phyloP scores from a whole-genome alignment of 108 stramenopile species.

The Schizochytrium sp. region DNA sequence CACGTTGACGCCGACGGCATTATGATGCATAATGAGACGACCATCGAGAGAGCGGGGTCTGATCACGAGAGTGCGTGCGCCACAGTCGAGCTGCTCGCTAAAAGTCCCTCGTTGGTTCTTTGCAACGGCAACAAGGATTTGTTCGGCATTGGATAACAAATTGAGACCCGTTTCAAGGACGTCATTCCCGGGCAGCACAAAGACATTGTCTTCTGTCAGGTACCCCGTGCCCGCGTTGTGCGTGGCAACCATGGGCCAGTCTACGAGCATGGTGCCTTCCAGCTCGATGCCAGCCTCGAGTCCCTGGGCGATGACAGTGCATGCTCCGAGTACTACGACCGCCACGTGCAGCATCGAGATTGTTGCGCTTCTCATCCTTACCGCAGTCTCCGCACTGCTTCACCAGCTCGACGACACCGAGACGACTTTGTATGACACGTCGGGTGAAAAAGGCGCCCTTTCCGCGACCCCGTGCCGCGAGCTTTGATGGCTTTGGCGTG shows the following conservation, averaged over 20 bases:
- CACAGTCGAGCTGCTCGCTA: not conserved
- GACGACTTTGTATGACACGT: too few relatives aligned
- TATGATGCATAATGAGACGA: not conserved
- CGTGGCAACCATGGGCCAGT: not conserved
- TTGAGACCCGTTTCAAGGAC: not conserved
- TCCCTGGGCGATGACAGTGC: not conserved
- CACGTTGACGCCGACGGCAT: not conserved
- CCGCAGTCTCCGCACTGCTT: too few relatives aligned
- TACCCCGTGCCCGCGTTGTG: conserved; percentile 5
- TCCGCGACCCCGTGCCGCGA: too few relatives aligned
- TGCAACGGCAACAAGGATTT: not conserved
- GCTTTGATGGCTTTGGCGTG: too few relatives aligned
- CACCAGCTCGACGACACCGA: too few relatives aligned
- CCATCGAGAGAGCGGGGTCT: not conserved
- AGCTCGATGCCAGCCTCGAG: not conserved
- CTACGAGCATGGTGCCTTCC: not conserved
- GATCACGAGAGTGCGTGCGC: not conserved
- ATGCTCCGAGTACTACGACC: not conserved
- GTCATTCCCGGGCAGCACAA: not conserved
- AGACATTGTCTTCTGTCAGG: not conserved
- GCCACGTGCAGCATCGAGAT: too few relatives aligned
- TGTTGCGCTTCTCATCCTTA: too few relatives aligned
- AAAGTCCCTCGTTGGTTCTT: not conserved
- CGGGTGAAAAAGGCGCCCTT: too few relatives aligned
- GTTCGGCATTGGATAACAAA: not conserved